Evolutionary conservation across 2,329 filamentous ascomycete species (phyloP), one percentile per base, ranked within the genome.

Genomic region (Teratosphaeria destructans): DNA sequence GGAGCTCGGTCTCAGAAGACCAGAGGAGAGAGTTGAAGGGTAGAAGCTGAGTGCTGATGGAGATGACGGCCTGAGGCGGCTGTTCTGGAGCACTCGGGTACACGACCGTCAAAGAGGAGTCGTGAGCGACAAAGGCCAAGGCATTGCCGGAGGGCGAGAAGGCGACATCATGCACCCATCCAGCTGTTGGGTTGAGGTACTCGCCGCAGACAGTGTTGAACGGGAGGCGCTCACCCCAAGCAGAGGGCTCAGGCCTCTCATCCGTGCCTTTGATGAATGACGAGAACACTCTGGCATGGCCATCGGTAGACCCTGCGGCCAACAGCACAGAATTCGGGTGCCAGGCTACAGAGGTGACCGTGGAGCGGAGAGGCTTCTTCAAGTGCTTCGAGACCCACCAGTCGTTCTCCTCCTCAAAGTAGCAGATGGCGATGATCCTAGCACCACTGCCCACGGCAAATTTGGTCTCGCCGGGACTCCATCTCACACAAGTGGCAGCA

Each of bases 321-420:
- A 99, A 81, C 35, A 99, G 83, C 16, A 99, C 94, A 10, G 89
- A 95, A 81, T 99, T 99, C 39, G 94, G 94, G 76, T 99, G 94
- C 94, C 94, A 99, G 60, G 88, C 87, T 53, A 99, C 85, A 16
- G 89, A 91, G 59, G 94, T 97, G 69, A 99, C 93, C 60, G 94
- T 99, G 74, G 91, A 96, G 66, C 93, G 89, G 70, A 99, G 95
- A 23, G 94, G 94, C 83, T 97, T 99, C 85, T 97, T 97, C 72
- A 99, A 78, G 77, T 99, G 94, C 82, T 99, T 99, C 43, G 92
- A 96, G 52, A 99, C 93, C 94, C 94, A 99, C 94, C 94, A 99
- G 79, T 99, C 92, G 76, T 99, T 96, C 76, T 99, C 94, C 74
- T 96, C 90, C 73, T 99, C 94, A 69, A 99, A 99, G 79, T 97